Evolutionary conservation across 768 basidiomycete species (phyloP).

Genomic region (Clathrus columnatus): DNA sequence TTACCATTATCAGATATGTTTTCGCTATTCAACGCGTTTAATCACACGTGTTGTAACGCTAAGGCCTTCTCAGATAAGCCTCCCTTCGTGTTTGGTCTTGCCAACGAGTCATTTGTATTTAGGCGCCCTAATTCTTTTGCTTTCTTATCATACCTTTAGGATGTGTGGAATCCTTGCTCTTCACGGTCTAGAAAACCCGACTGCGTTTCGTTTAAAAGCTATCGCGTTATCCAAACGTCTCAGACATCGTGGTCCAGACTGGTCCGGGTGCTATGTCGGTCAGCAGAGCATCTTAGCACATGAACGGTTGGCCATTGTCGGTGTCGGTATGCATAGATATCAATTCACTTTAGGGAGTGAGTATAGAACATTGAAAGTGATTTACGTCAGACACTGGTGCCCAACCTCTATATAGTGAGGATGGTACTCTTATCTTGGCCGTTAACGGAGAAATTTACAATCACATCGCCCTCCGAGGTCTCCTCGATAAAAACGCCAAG

Average conservation of each 20-base stretch:
- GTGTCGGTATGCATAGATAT: constrained; percentile 63
- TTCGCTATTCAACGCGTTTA: too few relatives aligned
- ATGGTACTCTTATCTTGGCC: constrained; percentile 73
- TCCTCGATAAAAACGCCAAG: constrained; percentile 51
- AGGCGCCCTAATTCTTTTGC: neutral
- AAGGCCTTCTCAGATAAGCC: too few relatives aligned
- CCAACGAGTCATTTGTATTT: constrained; percentile 10
- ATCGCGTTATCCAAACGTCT: constrained; percentile 84
- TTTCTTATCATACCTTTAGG: constrained; percentile 7
- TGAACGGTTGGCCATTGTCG: constrained; percentile 95
- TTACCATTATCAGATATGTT: too few relatives aligned
- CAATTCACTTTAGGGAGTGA: constrained; percentile 1
- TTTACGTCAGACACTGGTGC: constrained; percentile 76
- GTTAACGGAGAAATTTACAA: constrained; percentile 99
- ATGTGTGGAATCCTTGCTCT: constrained; percentile 95
- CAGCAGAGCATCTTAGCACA: constrained; percentile 79
- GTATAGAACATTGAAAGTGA: neutral
- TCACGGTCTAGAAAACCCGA: constrained; percentile 69
- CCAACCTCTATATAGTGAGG: constrained; percentile 84
- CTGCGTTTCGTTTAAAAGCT: constrained; percentile 57
- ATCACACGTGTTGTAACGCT: too few relatives aligned
- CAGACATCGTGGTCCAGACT: constrained; percentile 94
- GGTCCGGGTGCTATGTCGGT: constrained; percentile 92
- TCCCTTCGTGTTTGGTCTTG: too few relatives aligned
- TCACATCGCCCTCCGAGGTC: constrained; percentile 71